These are phyloP conservation scores for Dactylellina haptotyla DNA, from an alignment of 2,329 filamentous ascomycete species.

Conservation along the genomic window DNA sequence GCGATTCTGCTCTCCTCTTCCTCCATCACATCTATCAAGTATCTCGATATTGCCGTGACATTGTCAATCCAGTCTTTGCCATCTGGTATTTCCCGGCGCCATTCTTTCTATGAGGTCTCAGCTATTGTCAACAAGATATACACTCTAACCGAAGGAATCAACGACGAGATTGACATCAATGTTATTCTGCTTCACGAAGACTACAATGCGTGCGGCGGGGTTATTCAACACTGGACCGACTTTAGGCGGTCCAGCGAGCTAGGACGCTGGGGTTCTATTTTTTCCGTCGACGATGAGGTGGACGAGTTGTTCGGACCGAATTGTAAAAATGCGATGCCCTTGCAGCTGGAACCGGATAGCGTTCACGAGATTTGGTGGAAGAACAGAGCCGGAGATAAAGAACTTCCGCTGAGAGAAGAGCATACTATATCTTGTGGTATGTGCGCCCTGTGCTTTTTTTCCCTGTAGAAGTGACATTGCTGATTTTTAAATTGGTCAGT, in stretches of 20 bases:
- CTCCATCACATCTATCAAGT: slow-evolving; percentile 45
- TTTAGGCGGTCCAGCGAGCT: slow-evolving; percentile 33
- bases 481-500: slow-evolving; percentile 61
- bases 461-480: slow-evolving; percentile 15
- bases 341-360: slow-evolving; percentile 54
- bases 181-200: slow-evolving; percentile 46
- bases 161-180: slow-evolving; percentile 47
- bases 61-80: slow-evolving; percentile 8
- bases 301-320: slow-evolving; percentile 46
- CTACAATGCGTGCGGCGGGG: slow-evolving; percentile 41
- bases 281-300: slow-evolving; percentile 47
- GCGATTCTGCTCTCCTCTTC: slow-evolving; percentile 46
- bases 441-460: not conserved
- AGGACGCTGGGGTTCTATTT: slow-evolving; percentile 25
- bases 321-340: slow-evolving; percentile 57
- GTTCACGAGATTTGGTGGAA: slow-evolving; percentile 55
- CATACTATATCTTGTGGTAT: slow-evolving; percentile 43
- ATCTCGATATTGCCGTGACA: slow-evolving; percentile 47
- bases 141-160: slow-evolving; percentile 39
- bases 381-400: slow-evolving; percentile 39
- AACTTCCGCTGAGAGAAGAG: slow-evolving; percentile 57
- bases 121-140: slow-evolving; percentile 42
- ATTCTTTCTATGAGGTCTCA: slow-evolving; percentile 33
- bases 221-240: slow-evolving; percentile 43
- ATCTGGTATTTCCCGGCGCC: slow-evolving; percentile 25